Percentiles rank a stretch among this genome's conserved stretches.
Conservation (phyloP, 768 basidiomycete genomes). For the Vishniacozyma victoriae region DNA sequence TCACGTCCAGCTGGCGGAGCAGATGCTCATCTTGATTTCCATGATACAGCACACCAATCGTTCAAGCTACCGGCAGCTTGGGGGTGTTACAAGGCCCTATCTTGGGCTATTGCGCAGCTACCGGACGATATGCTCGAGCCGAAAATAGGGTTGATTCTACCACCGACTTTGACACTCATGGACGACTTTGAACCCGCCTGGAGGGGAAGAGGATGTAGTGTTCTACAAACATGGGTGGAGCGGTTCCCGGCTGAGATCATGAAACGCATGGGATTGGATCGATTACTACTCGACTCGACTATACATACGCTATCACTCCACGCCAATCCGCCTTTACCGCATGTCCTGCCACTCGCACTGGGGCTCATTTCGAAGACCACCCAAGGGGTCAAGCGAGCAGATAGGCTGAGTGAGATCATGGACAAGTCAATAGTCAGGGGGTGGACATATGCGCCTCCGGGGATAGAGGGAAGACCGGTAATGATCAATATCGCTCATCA, state of each 20-base stretch:
- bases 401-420: slow-evolving; percentile 26
- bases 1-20: slow-evolving; percentile 25
- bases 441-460: slow-evolving; percentile 41
- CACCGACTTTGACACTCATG: slow-evolving; percentile 41
- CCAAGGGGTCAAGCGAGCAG: slow-evolving; percentile 15
- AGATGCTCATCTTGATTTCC: slow-evolving; percentile 26
- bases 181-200: slow-evolving; percentile 45
- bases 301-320: slow-evolving; percentile 41
- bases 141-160: slow-evolving; percentile 39
- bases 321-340: slow-evolving; percentile 27
- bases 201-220: slow-evolving; percentile 25
- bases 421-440: slow-evolving; percentile 39
- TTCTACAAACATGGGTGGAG: slow-evolving; percentile 28
- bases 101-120: slow-evolving; percentile 14
- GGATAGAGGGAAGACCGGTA: slow-evolving; percentile 25
- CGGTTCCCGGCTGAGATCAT: slow-evolving; percentile 21
- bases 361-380: slow-evolving; percentile 13
- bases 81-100: slow-evolving; percentile 28
- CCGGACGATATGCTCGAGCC: slow-evolving; percentile 9
- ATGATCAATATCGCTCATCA: slow-evolving; percentile 26
- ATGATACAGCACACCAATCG: slow-evolving; percentile 20
- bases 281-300: slow-evolving; percentile 35
- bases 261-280: slow-evolving; percentile 43
- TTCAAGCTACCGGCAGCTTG: slow-evolving; percentile 26
- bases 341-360: slow-evolving; percentile 24